phyloP scores from a whole-genome alignment of 805 yeast genomes.

The Ogataea degrootiae region DNA sequence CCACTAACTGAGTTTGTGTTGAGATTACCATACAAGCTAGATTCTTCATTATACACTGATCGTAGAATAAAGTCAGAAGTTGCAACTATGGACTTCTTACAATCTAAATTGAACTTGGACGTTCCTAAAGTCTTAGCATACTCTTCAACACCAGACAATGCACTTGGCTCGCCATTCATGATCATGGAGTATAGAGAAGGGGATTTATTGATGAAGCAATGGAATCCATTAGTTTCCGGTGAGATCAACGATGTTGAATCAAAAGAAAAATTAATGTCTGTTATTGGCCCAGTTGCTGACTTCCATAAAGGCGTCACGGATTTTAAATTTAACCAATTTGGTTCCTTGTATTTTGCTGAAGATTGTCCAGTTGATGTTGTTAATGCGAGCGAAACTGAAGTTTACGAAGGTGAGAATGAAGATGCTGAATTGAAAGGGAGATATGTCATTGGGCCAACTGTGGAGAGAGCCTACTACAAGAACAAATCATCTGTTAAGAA shows the following conservation, averaged over 20 bases:
- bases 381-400: constrained; percentile 15
- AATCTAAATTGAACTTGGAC: constrained; percentile 55
- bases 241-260: constrained; percentile 44
- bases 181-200: constrained; percentile 80
- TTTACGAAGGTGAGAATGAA: constrained; percentile 60
- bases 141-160: constrained; percentile 57
- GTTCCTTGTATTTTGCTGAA: constrained; percentile 74
- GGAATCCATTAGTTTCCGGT: constrained; percentile 80
- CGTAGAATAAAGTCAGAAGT: constrained; percentile 81
- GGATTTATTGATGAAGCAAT: constrained; percentile 75
- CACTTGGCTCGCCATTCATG: constrained; percentile 68
- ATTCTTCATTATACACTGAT: constrained; percentile 58
- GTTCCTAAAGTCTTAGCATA: constrained; percentile 74
- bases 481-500: constrained; percentile 52
- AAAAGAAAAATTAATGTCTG: constrained; percentile 48
- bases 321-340: constrained; percentile 66
- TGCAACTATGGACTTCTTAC: constrained; percentile 85
- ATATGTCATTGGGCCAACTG: constrained; percentile 90
- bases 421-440: constrained; percentile 50
- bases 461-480: constrained; percentile 75
- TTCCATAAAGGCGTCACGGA: constrained; percentile 22
- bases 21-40: constrained; percentile 80
- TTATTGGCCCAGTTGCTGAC: constrained; percentile 70
- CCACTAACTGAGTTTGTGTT: constrained; percentile 53
- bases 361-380: constrained; percentile 44